Evolutionary conservation across 1,284 basidiomycete genomes (phyloP), one percentile per base, ranked within the genome.

Genomic region (Fomitopsis palustris): DNA sequence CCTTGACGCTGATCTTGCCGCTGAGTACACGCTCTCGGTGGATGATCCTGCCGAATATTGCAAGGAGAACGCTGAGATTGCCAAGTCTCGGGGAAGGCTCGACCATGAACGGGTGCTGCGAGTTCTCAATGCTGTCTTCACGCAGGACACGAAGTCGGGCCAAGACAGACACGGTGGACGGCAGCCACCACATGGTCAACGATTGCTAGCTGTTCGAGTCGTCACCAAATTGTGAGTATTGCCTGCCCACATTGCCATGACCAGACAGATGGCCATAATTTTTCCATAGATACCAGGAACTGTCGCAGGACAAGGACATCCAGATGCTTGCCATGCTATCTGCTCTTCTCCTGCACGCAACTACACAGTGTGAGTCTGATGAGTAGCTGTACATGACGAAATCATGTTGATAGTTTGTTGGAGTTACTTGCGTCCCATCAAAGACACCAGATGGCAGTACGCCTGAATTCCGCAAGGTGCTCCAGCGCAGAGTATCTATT

Each of bases 301-400:
- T 93, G 35, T 80, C 84, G 6, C 78, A 77, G 25, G 77, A 78
- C 31, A 89, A 84, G 64, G 92, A 96, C 67, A 72, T 94, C 0
- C 92, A 95, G 67, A 88, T 93, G 78, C 78, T 96, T 3, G 91
- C 90, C 0, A 87, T 95, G 78, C 68, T 95, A 0, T 81, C 91
- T 0, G 80, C 86, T 51, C 71, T 93, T 19, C 74, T 95, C 3
- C 76, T 93, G 3, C 60, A 64, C 12, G 61, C 70, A 2, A 63
- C 42, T 23, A 64, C 69, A 23, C 64, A 64, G 53, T 52, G 79
- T 76, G 59, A 59, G 72, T 55, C 2, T 8, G 21, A 41, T 38
- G 19, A 51, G 7, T 37, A 14, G n/a, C 19, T 52, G 2, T 49
- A 12, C 6, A 23, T 25, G 4, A n/a, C 49, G 12, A 33, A n/a